Conservation (phyloP, 305 asterid species). For the Fraxinus angustifolia region DNA sequence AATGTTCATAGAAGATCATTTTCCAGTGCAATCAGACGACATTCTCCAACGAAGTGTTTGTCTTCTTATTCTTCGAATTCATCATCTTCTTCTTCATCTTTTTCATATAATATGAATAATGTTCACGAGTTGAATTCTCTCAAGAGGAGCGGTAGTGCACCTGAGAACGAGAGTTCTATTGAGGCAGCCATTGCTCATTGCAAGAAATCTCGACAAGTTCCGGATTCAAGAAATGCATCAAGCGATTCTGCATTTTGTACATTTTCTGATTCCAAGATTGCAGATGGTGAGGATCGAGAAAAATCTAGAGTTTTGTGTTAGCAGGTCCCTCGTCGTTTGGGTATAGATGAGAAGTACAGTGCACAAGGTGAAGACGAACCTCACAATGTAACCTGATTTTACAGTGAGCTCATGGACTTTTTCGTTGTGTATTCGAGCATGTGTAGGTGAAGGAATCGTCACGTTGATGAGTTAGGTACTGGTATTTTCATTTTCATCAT, state of each 20-base stretch:
- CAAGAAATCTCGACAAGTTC: slow-evolving; percentile 55
- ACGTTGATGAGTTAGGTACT: not conserved
- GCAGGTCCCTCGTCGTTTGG: not conserved
- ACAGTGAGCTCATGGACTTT: not conserved
- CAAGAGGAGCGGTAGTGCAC: slow-evolving; percentile 66
- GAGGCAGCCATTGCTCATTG: slow-evolving; percentile 93
- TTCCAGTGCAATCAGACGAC: slow-evolving; percentile 66
- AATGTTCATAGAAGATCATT: slow-evolving; percentile 58
- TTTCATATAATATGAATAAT: slow-evolving; percentile 43
- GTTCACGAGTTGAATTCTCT: slow-evolving; percentile 36
- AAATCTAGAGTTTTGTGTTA: slow-evolving; percentile 7
- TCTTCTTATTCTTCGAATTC: slow-evolving; percentile 35
- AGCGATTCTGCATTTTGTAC: slow-evolving; percentile 1
- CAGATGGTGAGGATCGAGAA: slow-evolving; percentile 21
- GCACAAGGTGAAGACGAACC: not conserved
- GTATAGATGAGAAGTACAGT: not conserved
- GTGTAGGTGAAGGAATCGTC: not conserved
- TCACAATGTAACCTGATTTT: not conserved
- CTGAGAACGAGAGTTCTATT: slow-evolving; percentile 65
- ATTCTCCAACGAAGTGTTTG: slow-evolving; percentile 50
- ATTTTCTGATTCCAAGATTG: slow-evolving; percentile 22
- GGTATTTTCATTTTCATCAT: not conserved
- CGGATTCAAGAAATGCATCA: slow-evolving; percentile 24
- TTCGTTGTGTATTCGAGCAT: not conserved
- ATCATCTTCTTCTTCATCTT: slow-evolving; percentile 42